phyloP scores from a whole-genome alignment of 495 filamentous ascomycete genomes.

The Chaetomium cochliodes region DNA sequence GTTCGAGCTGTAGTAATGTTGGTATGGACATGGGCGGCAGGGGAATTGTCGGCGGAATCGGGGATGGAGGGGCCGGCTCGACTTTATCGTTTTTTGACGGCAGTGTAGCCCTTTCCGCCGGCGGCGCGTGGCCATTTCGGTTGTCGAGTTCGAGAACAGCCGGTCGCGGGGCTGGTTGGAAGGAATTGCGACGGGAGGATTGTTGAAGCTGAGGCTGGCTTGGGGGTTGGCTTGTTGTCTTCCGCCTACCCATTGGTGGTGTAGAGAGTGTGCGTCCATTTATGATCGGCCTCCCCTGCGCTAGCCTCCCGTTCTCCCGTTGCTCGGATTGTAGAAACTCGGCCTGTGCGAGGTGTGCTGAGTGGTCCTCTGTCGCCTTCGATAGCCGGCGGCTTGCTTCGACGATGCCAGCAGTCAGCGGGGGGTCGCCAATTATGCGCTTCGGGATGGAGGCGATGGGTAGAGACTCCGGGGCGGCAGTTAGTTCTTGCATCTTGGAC shows the following conservation, averaged over 20 bases:
- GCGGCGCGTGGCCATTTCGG: constrained; percentile 21
- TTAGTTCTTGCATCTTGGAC: constrained; percentile 55
- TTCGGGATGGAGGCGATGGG: constrained; percentile 41
- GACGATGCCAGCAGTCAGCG: constrained; percentile 38
- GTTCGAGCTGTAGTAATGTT: constrained; percentile 83
- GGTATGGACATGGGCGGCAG: constrained; percentile 83
- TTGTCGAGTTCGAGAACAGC: constrained; percentile 36
- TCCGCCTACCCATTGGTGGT: constrained; percentile 43
- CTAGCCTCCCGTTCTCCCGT: not conserved
- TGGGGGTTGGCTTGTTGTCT: constrained; percentile 32
- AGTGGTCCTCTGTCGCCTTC: constrained; percentile 31
- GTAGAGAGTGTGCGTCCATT: constrained; percentile 45
- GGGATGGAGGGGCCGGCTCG: constrained; percentile 55
- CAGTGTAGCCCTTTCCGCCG: constrained; percentile 19
- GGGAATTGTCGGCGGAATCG: constrained; percentile 68
- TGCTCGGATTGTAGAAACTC: not conserved
- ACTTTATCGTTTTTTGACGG: constrained; percentile 23
- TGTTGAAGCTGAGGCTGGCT: constrained; percentile 28
- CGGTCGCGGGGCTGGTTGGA: constrained; percentile 32
- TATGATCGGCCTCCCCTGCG: constrained; percentile 22
- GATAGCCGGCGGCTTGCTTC: constrained; percentile 35
- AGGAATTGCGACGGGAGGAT: constrained; percentile 36
- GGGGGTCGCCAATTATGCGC: constrained; percentile 29
- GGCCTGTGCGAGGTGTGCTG: not conserved
- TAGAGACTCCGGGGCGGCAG: constrained; percentile 52